Percentiles rank a stretch among this genome's conserved stretches.
These are phyloP conservation scores for Talaromyces piceae DNA, from an alignment of 2,329 filamentous ascomycete species.

Conservation along the genomic window DNA sequence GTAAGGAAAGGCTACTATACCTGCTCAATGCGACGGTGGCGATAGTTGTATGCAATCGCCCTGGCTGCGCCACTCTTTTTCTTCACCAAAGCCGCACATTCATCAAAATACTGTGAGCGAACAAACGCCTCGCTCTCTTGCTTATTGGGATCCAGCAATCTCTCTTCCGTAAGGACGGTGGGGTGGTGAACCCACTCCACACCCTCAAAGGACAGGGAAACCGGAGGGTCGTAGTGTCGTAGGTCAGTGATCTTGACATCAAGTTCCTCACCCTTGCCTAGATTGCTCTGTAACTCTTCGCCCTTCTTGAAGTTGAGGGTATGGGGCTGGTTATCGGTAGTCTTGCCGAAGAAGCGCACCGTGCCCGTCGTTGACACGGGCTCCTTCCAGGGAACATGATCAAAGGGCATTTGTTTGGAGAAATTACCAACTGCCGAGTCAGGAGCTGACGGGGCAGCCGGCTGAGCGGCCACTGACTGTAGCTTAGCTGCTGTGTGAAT, in stretches of 20 bases:
- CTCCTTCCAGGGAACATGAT: background rate
- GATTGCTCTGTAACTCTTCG: background rate
- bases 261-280: background rate
- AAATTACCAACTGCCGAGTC: background rate
- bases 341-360: background rate
- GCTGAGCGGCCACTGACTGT: background rate
- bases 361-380: background rate
- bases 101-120: conserved; percentile 1
- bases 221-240: background rate
- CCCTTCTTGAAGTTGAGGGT: background rate
- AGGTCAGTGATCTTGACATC: conserved; percentile 1
- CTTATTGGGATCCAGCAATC: background rate
- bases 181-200: background rate
- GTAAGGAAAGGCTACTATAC: background rate
- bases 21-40: background rate
- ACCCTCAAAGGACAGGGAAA: background rate
- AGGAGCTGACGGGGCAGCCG: background rate
- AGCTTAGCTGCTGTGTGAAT: background rate
- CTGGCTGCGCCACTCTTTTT: background rate
- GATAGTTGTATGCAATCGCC: background rate
- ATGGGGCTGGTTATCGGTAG: background rate
- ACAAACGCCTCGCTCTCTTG: background rate
- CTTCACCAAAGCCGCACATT: background rate
- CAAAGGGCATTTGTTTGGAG: background rate
- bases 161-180: background rate